These are phyloP conservation scores for Mrakia frigida DNA, from an alignment of 768 basidiomycete genomes.

Conservation along the genomic window DNA sequence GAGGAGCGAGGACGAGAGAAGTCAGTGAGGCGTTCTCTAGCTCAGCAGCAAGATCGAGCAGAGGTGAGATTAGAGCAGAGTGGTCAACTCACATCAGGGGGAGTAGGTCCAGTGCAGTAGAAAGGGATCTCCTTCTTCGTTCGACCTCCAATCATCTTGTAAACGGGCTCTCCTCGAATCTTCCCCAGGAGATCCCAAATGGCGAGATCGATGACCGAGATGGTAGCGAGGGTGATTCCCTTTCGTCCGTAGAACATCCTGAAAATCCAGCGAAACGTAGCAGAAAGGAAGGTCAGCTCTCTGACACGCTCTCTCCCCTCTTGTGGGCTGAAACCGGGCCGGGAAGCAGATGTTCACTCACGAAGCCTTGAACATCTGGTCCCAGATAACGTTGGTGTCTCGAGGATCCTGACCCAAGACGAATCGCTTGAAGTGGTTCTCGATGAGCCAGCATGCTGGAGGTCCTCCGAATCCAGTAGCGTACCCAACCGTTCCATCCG, in stretches of 20 bases:
- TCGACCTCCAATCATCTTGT: conserved; percentile 48
- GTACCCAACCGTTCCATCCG: conserved; percentile 46
- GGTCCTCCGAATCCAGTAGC: conserved; percentile 47
- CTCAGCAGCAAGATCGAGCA: neutral
- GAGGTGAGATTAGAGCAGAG: too few species aligned
- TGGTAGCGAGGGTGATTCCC: conserved; percentile 44
- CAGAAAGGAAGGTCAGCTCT: neutral
- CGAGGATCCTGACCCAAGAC: conserved; percentile 46
- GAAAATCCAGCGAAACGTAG: neutral
- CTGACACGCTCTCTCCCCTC: neutral
- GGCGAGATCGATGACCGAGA: conserved; percentile 46
- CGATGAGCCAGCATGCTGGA: conserved; percentile 47
- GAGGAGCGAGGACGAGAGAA: neutral
- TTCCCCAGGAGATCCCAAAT: conserved; percentile 48
- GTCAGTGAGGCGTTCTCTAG: neutral
- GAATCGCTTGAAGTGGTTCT: conserved; percentile 47
- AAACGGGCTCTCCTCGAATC: conserved; percentile 46
- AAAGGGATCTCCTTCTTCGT: conserved; percentile 46
- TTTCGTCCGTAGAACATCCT: conserved; percentile 48
- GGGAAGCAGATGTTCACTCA: neutral
- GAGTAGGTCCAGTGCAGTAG: conserved; percentile 46
- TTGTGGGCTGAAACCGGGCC: conserved; percentile 6
- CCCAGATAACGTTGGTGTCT: conserved; percentile 47
- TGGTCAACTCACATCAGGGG: conserved; percentile 35
- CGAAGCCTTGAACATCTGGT: conserved; percentile 40